Evolutionary conservation across 805 yeast species (phyloP).

Genomic region (Lipomyces yamanashiensis): DNA sequence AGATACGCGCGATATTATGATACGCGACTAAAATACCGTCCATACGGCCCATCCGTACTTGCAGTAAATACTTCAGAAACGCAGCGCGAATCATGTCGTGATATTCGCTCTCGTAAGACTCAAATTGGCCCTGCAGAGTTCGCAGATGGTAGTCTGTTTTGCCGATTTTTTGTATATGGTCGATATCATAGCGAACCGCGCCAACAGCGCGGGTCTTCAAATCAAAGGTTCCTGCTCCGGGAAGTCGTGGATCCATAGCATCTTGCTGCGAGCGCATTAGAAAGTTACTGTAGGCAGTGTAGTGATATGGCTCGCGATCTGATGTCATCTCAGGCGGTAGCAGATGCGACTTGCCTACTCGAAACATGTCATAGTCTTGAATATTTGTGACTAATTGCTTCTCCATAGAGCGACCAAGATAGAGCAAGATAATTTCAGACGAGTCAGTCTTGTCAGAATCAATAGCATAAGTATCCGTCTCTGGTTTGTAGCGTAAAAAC

Average conservation of each 20-base stretch:
- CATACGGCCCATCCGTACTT: constrained; percentile 95
- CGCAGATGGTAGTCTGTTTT: constrained; percentile 71
- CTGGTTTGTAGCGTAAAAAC: constrained; percentile 55
- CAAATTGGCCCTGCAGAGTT: constrained; percentile 65
- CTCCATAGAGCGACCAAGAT: constrained; percentile 81
- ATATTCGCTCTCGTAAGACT: constrained; percentile 82
- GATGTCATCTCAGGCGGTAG: constrained; percentile 26
- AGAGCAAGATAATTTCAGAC: constrained; percentile 67
- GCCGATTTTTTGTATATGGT: constrained; percentile 60
- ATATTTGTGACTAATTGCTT: constrained; percentile 67
- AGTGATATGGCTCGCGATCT: constrained; percentile 61
- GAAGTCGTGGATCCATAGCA: constrained; percentile 73
- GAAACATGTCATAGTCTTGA: constrained; percentile 54
- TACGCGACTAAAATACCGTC: constrained; percentile 93
- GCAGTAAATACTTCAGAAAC: constrained; percentile 81
- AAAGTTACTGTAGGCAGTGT: constrained; percentile 69
- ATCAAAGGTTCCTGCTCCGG: constrained; percentile 92
- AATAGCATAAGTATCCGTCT: constrained; percentile 59
- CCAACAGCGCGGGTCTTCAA: constrained; percentile 89
- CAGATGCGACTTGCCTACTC: constrained; percentile 38
- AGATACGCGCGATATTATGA: constrained; percentile 77
- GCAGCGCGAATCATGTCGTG: constrained; percentile 76
- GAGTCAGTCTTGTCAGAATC: constrained; percentile 73
- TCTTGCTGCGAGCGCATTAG: constrained; percentile 90
- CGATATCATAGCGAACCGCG: constrained; percentile 77